phyloP scores from a whole-genome alignment of 2,329 filamentous ascomycete genomes.

The Sclerotinia spermophila region DNA sequence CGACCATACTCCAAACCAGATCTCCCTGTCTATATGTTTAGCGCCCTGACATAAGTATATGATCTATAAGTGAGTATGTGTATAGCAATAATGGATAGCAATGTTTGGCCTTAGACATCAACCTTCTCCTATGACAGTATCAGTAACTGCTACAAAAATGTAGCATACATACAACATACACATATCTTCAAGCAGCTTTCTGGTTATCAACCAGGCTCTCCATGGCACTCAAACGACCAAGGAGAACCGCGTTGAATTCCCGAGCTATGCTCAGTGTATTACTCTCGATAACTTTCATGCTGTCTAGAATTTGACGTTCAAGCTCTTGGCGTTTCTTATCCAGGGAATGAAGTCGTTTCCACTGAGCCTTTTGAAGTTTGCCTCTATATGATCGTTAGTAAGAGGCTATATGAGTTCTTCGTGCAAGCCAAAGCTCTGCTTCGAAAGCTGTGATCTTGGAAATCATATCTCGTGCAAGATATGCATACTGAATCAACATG shows the following conservation, averaged over 20 bases:
- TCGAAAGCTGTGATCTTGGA: not conserved
- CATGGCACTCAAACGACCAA: conserved; percentile 30
- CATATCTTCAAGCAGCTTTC: not conserved
- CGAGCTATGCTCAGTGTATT: conserved; percentile 28
- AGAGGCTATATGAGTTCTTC: not conserved
- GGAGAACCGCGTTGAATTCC: conserved; percentile 31
- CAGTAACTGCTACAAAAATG: not conserved
- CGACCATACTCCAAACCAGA: conserved; percentile 8
- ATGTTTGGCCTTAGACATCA: conserved; percentile 7
- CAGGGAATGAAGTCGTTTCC: conserved; percentile 30
- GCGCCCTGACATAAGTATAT: conserved; percentile 25
- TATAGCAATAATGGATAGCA: conserved; percentile 30
- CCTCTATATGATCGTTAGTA: conserved; percentile 20
- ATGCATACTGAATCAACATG: not conserved
- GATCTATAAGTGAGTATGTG: conserved; percentile 20
- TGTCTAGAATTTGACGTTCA: conserved; percentile 32
- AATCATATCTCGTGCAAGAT: not conserved
- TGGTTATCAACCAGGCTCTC: conserved; percentile 7
- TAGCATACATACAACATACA: too few relatives aligned
- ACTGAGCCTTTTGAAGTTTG: conserved; percentile 28
- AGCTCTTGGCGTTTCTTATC: conserved; percentile 31
- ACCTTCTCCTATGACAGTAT: not conserved
- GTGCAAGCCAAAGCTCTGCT: not conserved
- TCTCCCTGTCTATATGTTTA: not conserved
- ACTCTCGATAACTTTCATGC: conserved; percentile 31